Conservation (phyloP, 2,329 filamentous ascomycete species). For the Colletotrichum australisinense region DNA sequence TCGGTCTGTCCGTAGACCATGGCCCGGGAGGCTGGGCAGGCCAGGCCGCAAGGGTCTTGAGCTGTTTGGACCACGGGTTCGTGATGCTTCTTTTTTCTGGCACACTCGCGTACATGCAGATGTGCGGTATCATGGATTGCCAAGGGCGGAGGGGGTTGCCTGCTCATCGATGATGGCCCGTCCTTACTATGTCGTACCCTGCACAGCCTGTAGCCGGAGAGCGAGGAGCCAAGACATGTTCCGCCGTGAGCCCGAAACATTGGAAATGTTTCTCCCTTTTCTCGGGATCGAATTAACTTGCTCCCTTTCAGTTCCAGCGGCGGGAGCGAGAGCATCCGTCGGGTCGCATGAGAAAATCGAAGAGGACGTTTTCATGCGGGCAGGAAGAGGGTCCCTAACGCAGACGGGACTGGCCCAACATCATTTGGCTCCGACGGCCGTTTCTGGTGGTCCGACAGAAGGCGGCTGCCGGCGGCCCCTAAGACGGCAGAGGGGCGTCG, state of each 20-base stretch:
- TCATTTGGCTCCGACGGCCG: constrained; percentile 32
- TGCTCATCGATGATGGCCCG: background rate
- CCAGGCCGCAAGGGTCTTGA: constrained; percentile 2
- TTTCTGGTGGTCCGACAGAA: constrained; percentile 34
- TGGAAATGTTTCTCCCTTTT: background rate
- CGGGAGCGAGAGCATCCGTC: constrained; percentile 28
- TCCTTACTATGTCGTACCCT: background rate
- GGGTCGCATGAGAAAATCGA: constrained; percentile 20
- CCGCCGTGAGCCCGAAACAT: constrained; percentile 8
- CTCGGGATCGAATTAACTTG: background rate
- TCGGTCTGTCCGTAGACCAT: constrained; percentile 16
- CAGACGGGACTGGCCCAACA: constrained; percentile 19
- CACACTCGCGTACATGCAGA: constrained; percentile 7
- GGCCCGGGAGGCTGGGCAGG: constrained; percentile 3
- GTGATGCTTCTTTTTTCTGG: constrained; percentile 21
- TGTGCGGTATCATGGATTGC: constrained; percentile 1
- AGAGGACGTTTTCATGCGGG: constrained; percentile 31
- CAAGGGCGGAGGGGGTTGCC: constrained; percentile 20
- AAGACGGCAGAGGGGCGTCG: constrained; percentile 27
- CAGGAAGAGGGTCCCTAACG: constrained; percentile 14
- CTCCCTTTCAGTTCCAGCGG: constrained; percentile 27
- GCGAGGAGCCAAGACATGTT: constrained; percentile 18
- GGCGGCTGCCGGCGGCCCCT: constrained; percentile 31
- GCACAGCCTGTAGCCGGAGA: constrained; percentile 19
- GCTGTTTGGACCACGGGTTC: constrained; percentile 28